Percentiles rank a stretch among this genome's conserved stretches.
phyloP scores from a whole-genome alignment of 441 rosid genomes.

The Populus hybrid region DNA sequence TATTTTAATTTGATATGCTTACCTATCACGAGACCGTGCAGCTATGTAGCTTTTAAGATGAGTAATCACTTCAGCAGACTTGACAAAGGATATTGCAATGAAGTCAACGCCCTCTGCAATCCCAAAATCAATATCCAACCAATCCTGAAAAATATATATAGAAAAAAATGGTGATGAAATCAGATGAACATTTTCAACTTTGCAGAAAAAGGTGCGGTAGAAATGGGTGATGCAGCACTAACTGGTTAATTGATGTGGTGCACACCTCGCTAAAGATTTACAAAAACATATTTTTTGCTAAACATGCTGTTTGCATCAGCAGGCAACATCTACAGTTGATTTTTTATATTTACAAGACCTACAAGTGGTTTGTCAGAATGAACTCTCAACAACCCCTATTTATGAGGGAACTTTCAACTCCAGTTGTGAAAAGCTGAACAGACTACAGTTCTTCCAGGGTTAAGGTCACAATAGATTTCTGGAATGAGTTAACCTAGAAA shows the following conservation, averaged over 20 bases:
- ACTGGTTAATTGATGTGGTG: background rate
- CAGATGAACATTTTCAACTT: background rate
- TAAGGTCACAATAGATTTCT: background rate
- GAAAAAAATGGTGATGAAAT: background rate
- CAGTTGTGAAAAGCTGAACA: background rate
- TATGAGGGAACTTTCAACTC: background rate
- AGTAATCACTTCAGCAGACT: slow-evolving; percentile 94
- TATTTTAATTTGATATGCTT: slow-evolving; percentile 15
- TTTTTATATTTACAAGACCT: background rate
- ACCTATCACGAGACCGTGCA: slow-evolving; percentile 79
- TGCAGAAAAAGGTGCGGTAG: background rate
- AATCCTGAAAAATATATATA: slow-evolving; percentile 53
- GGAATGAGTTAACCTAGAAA: background rate
- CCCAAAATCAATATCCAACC: slow-evolving; percentile 99
- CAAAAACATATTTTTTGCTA: background rate
- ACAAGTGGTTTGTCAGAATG: background rate
- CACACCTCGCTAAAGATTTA: background rate
- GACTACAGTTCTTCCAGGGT: background rate
- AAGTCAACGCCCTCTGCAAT: slow-evolving; percentile 93
- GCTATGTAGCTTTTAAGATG: slow-evolving; percentile 97
- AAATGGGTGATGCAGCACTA: background rate
- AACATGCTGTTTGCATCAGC: background rate
- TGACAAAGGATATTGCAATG: slow-evolving; percentile 94
- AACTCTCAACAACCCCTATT: background rate
- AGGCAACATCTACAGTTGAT: background rate